phyloP scores from a whole-genome alignment of 371 early-diverging fungal species.

The Mortierella sp. region DNA sequence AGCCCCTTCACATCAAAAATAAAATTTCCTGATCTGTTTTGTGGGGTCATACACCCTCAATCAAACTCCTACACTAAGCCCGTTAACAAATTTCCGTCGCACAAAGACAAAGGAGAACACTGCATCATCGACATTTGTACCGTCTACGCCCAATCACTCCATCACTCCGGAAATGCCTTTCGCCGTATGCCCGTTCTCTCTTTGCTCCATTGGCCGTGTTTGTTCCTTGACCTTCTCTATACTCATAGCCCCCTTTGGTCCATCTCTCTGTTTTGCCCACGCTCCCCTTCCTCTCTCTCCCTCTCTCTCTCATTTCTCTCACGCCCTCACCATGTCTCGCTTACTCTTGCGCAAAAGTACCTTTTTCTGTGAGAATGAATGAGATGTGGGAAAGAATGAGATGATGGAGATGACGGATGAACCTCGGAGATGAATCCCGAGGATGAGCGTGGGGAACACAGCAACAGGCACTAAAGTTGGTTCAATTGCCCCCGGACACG shows the following conservation, averaged over 20 bases:
- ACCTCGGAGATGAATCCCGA: no score
- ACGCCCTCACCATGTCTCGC: no score
- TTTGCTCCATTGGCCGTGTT: background rate
- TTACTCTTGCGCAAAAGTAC: no score
- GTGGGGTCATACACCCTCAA: background rate
- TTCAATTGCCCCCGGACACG: no score
- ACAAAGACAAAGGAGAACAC: background rate
- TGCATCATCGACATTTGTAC: background rate
- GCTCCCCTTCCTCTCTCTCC: background rate
- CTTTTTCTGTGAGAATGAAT: no score
- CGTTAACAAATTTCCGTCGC: background rate
- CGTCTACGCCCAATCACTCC: background rate
- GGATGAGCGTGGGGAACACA: no score
- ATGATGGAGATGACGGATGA: no score
- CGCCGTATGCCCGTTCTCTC: background rate
- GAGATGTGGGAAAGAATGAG: no score
- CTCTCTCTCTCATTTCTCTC: no score
- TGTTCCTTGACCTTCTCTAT: slow-evolving; percentile 1
- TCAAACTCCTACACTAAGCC: background rate
- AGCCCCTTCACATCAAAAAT: background rate
- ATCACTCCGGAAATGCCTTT: slow-evolving; percentile 6
- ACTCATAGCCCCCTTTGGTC: background rate
- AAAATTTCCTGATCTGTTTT: background rate
- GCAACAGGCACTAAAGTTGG: no score
- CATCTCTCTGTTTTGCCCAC: background rate